Evolutionary conservation across 23 red algal species (phyloP), one percentile per base, ranked within the genome.

Genomic region (Gracilaria gracilis): DNA sequence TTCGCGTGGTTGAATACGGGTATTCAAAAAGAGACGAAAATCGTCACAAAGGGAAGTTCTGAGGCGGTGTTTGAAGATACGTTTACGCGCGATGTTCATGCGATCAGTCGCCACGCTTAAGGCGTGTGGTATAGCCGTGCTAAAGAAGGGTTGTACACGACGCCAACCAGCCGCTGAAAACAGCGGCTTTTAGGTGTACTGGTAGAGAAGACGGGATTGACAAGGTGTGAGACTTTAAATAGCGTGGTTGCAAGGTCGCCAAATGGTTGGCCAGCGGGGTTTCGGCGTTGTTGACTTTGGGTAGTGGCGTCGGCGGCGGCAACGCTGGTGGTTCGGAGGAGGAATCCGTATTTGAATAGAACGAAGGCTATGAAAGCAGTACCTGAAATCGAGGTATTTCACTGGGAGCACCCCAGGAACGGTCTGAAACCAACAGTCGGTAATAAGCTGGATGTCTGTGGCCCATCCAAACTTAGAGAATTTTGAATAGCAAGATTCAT

Each of bases 401-500:
- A 29, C 15, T 71, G 9, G 66, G 35, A 71, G 17, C 66, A 29
- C 55, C 20, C 66, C 12, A 29, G 35, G 12, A 3, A 3, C 5
- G 66, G 28, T 46, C 31, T 35, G 66, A 71, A 71, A 71, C 35
- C 66, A 71, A 71, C 31, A 71, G 28, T 34, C 66, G 12, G 66
- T 39, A 59, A 71, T 34, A 25, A 34, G 28, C 35, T 71, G 66
- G 13, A 71, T 35, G 12, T 71, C 66, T 71, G 27, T 71, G 66
- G 66, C 31, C 35, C 66, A 71, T 71, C 66, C 28, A 37, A 37
- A 71, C 66, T 17, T 71, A 39, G 9, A 19, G 66, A 71, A 39
- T 71, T 71, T 71, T 36, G 66, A 35, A 39, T 71, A 71, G 66
- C 66, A 71, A 71, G 35, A 71, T 71, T 25, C 31, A 71, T 25